These are phyloP conservation scores for Aurantiochytrium sp. DNA, from an alignment of 108 stramenopile species.

Conservation along the genomic window DNA sequence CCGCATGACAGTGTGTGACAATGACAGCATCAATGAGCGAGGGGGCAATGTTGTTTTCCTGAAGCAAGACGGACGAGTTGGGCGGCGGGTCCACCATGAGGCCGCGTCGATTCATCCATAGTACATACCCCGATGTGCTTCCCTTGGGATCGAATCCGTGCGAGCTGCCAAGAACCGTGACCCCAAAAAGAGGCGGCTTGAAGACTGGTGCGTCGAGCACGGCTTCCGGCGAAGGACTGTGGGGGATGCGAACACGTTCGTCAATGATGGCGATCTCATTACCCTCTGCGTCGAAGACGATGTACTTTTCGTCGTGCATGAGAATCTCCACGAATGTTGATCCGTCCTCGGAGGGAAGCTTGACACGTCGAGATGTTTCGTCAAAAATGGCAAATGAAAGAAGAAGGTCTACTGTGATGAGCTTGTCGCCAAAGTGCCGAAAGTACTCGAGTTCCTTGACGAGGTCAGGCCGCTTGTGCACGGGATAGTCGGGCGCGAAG, in stretches of 20 bases:
- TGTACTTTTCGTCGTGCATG: conserved; percentile 39
- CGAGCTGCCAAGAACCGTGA: conserved; percentile 82
- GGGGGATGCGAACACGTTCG: neutral
- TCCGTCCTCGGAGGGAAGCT: neutral
- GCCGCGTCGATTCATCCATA: conserved; percentile 36
- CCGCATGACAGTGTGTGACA: conserved; percentile 33
- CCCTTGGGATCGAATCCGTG: conserved; percentile 67
- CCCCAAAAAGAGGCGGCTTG: conserved; percentile 80
- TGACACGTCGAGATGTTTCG: conserved; percentile 27
- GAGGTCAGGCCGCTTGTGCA: conserved; percentile 72
- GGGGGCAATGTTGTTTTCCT: conserved; percentile 27
- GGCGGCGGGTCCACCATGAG: conserved; percentile 39
- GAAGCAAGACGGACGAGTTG: conserved; percentile 22
- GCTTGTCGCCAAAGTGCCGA: conserved; percentile 67
- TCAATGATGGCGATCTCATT: neutral
- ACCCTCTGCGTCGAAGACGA: conserved; percentile 49
- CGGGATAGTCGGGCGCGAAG: conserved; percentile 65
- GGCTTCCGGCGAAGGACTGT: neutral
- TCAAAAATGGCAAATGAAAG: conserved; percentile 71
- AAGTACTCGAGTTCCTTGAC: conserved; percentile 76
- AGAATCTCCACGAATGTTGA: neutral
- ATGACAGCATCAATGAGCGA: conserved; percentile 31
- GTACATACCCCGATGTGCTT: conserved; percentile 30
- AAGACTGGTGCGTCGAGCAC: neutral
- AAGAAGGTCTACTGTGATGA: conserved; percentile 65